A percentile compares a stretch with the other conserved stretches of the same genome.
These are phyloP conservation scores for Agarophyton chilense DNA, from an alignment of 23 red algal species.

Conservation along the genomic window DNA sequence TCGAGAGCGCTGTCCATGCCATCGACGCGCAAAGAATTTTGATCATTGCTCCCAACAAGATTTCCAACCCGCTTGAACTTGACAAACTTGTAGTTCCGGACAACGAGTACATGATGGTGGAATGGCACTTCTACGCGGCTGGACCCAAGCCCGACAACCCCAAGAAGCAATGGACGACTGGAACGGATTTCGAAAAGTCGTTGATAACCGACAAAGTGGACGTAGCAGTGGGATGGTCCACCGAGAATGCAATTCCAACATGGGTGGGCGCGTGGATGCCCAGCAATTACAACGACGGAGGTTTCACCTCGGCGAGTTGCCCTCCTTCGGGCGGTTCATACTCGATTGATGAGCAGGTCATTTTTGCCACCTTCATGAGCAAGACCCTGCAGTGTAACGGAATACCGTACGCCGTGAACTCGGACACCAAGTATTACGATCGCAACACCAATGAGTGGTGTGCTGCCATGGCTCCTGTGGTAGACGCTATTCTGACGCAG, in stretches of 20 bases:
- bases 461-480: background rate
- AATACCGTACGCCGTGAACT: slow-evolving; percentile 12
- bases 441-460: background rate
- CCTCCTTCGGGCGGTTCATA: background rate
- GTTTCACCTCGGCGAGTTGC: background rate
- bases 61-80: slow-evolving; percentile 1
- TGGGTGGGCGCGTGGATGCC: slow-evolving; percentile 23
- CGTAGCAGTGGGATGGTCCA: background rate
- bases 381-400: background rate
- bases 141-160: slow-evolving; percentile 8
- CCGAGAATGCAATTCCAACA: background rate
- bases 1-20: slow-evolving; percentile 4
- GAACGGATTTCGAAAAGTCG: slow-evolving; percentile 8
- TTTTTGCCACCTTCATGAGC: slow-evolving; percentile 14
- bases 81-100: slow-evolving; percentile 9
- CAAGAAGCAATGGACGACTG: slow-evolving; percentile 13
- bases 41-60: slow-evolving; percentile 20
- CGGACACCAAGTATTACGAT: slow-evolving; percentile 15
- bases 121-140: slow-evolving; percentile 24
- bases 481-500: background rate
- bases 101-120: slow-evolving; percentile 20
- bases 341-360: background rate
- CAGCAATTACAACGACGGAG: slow-evolving; percentile 11
- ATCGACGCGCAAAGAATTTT: slow-evolving; percentile 3
- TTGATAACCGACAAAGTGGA: slow-evolving; percentile 8